Evolutionary conservation across 345 rosid species (phyloP), one percentile per base, ranked within the genome.

Genomic region (Lagerstroemia speciosa): DNA sequence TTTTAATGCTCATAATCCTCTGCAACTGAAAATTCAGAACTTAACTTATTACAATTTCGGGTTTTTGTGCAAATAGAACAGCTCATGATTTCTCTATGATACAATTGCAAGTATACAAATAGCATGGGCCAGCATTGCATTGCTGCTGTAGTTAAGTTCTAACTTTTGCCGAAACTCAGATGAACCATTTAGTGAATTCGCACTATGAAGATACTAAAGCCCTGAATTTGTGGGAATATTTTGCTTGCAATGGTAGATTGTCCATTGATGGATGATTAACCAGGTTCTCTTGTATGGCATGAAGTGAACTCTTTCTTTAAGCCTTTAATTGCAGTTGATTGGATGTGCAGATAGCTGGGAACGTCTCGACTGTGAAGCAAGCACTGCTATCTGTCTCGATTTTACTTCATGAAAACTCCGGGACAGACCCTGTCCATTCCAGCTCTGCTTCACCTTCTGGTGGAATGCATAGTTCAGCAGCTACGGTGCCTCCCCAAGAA

Each of bases 351-450:
- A 82, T 89, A 11, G 50, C 75, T 30, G 96, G 96, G 46, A 82
- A 78, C 69, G 78, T 83, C 68, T 73, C 80, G 24, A 77, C 73
- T 34, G 89, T 89, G 32, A 86, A 82, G 83, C 87, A 83, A 79
- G 85, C 85, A 15, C 87, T 89, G 52, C 57, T 85, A 73, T 72
- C 78, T 66, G 66, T 83, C 69, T 81, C 86, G 17, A 71, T 78
- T 53, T 78, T 41, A 78, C 83, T 86, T 68, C 89, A 84, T 74
- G 89, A 86, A 27, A 80, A 69, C 38, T 71, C 79, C 63, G 69
- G 83, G 73, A 71, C 77, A 74, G 72, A 80, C 78, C 46, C 66
- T 33, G 68, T 65, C n/a, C 72, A 72, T 53, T 72, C 20, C 70
- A 72, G 63, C 66, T 58, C 58, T 37, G 32, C 78, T 34, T 71